Base-by-base conservation (phyloP, 108 stramenopile genomes). In the Pseudonitzschia multistriata region DNA sequence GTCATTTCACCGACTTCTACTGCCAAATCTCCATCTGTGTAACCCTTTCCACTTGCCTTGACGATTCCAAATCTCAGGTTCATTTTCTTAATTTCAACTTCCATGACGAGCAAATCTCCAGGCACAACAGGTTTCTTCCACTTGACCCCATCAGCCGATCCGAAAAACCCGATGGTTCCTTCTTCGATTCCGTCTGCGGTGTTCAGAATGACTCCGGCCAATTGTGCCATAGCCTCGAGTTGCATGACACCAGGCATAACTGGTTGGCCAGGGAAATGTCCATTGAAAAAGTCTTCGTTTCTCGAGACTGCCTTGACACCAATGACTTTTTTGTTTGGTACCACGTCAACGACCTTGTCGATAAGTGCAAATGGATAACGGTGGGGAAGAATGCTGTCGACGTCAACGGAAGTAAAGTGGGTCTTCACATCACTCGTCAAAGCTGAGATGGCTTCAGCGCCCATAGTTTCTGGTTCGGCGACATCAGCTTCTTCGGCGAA, bases 91-190 rank as follows among this genome's bases (percentile, higher is more conserved):
- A 94, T 85, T 77, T 95, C 91, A 19, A 96, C 93, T 84, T 99
- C 98, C 97, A 98, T 98, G 1, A 97, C 94, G 15, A 98, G 74
- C 10, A 81, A 79, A 67, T 98, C 98, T 4, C 98, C 98, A 24
- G 98, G 98, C 27, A 96, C 93, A 54, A 98, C 98, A 14, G 98
- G 98, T 70, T 91, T 97, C 82, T 97, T 96, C 96, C 95, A 98
- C 82, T 96, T 96, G 56, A 98, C 96, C 42, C 96, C 94, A 68
- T 93, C 89, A 27, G 95, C 96, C 22, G 95, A 97, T n/a, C 93
- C 97, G 79, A 98, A 98, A 81, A 98, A 97, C 74, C 97, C 97
- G 27, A 97, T 82, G 45, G 95, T 87, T 53, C 95, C 95, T 3
- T 88, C 87, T 36, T 76, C 77, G 2, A 86, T 89, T 31, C 92